Evolutionary conservation across 352 stramenopile genomes (phyloP), one percentile per base, ranked within the genome.

Genomic region (Globisporangium okanoganense): DNA sequence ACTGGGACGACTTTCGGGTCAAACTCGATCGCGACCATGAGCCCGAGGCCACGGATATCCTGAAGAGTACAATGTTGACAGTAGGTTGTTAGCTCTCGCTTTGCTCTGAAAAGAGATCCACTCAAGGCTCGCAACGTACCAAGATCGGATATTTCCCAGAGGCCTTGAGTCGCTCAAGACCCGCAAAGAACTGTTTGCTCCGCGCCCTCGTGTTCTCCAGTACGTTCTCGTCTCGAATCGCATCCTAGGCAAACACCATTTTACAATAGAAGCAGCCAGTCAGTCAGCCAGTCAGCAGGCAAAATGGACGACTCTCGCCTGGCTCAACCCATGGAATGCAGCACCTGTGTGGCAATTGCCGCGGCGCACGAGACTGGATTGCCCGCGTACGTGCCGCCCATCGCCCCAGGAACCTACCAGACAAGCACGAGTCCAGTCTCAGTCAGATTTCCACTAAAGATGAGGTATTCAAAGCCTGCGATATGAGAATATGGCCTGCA

Each of bases 1-100:
- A 67, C 69, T 0, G 78, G 64, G 5, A 62, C 64, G 14, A 67
- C 61, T 40, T 78, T 67, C 6, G 65, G 35, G 65, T 95, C 79
- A 52, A 98, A 98, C 70, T 98, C 92, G 54, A 98, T 73, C 13
- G 85, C 94, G 16, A 97, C 75, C 92, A 98, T 98, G 50, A 97
- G 67, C 10, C 94, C 94, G n/a, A 97, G 70, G 12, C 92, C 94
- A 61, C 94, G 87, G 10, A 98, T 77, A 47, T 98, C 92, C 62
- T 66, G n/a, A 1, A 12, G 33, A 18, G 29, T 43, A n/a, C 0
- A 27, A 12, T 52, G 24, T 3, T 29, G 45, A 35, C 20, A 52
- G 31, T 10, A 18, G 5, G 14, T 3, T 33, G 13, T 52, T 12
- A 52, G 45, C n/a, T 52, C 5, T 24, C 8, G 6, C 25, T 12